A percentile compares a stretch with the other conserved stretches of the same genome.
Conservation (phyloP, 2,329 filamentous ascomycete genomes). For the Ascochyta rabiei region DNA sequence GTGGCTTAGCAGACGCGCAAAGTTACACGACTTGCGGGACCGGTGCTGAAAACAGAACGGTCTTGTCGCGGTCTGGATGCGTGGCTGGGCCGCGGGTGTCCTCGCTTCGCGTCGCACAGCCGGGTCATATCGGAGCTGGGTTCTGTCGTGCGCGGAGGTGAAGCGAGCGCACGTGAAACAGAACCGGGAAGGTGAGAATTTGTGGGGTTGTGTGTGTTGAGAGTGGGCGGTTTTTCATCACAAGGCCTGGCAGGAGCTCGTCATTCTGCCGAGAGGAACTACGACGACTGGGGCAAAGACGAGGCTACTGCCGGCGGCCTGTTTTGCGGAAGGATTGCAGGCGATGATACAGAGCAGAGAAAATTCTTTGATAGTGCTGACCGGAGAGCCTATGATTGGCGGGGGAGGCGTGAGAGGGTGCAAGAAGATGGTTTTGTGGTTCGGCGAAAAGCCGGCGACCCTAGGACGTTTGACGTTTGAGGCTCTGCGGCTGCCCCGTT, state of each 20-base stretch:
- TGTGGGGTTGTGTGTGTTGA: slow-evolving; percentile 10
- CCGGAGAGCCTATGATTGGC: slow-evolving; percentile 4
- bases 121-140: slow-evolving; percentile 10
- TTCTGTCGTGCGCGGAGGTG: slow-evolving; percentile 14
- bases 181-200: neutral
- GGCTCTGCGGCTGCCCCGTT: slow-evolving; percentile 14
- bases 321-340: slow-evolving; percentile 9
- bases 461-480: slow-evolving; percentile 1
- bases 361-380: slow-evolving; percentile 17
- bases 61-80: slow-evolving; percentile 13
- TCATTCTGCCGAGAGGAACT: slow-evolving; percentile 3
- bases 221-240: slow-evolving; percentile 4
- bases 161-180: slow-evolving; percentile 12
- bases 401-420: neutral
- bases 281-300: neutral
- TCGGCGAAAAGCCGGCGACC: slow-evolving; percentile 9
- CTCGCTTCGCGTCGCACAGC: slow-evolving; percentile 7
- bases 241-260: slow-evolving; percentile 8
- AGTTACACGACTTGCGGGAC: neutral
- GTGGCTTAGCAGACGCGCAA: slow-evolving; percentile 18
- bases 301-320: neutral
- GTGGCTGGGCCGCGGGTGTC: slow-evolving; percentile 12
- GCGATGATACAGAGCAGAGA: slow-evolving; percentile 4
- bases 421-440: neutral
- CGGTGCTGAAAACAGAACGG: slow-evolving; percentile 2